Conservation (phyloP, 1,139 yeast genomes). For the Zygosaccharomyces sapae region DNA sequence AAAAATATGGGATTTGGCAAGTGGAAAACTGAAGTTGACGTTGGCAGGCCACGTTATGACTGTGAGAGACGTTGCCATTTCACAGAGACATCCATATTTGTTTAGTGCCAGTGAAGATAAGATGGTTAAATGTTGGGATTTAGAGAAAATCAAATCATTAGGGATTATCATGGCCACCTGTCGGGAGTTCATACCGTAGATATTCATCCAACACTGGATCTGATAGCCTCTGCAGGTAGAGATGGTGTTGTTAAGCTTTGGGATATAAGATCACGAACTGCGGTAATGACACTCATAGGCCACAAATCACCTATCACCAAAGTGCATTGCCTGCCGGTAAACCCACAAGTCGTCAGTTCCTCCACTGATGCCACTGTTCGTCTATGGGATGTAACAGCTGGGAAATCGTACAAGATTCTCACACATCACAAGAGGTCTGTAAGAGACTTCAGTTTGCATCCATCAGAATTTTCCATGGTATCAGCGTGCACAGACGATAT, state of each 20-base stretch:
- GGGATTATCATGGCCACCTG: slow-evolving; percentile 91
- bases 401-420: slow-evolving; percentile 53
- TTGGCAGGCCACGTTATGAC: slow-evolving; percentile 90
- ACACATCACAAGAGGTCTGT: slow-evolving; percentile 86
- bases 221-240: slow-evolving; percentile 86
- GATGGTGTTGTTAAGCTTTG: slow-evolving; percentile 85
- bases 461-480: slow-evolving; percentile 69
- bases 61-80: slow-evolving; percentile 70
- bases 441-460: slow-evolving; percentile 67
- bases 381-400: slow-evolving; percentile 77
- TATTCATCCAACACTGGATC: slow-evolving; percentile 80
- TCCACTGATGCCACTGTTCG: slow-evolving; percentile 83
- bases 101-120: slow-evolving; percentile 94
- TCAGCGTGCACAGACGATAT: slow-evolving; percentile 77
- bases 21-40: slow-evolving; percentile 65
- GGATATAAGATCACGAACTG: slow-evolving; percentile 82
- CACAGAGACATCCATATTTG: slow-evolving; percentile 76
- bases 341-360: slow-evolving; percentile 81
- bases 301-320: slow-evolving; percentile 73
- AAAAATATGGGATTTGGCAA: slow-evolving; percentile 86
- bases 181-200: slow-evolving; percentile 83
- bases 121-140: slow-evolving; percentile 91
- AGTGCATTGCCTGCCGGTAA: slow-evolving; percentile 61
- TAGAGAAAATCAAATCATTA: slow-evolving; percentile 77
- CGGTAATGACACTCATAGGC: slow-evolving; percentile 76